Evolutionary conservation across 108 stramenopile species (phyloP).

Genomic region (Cyclotella baltica): DNA sequence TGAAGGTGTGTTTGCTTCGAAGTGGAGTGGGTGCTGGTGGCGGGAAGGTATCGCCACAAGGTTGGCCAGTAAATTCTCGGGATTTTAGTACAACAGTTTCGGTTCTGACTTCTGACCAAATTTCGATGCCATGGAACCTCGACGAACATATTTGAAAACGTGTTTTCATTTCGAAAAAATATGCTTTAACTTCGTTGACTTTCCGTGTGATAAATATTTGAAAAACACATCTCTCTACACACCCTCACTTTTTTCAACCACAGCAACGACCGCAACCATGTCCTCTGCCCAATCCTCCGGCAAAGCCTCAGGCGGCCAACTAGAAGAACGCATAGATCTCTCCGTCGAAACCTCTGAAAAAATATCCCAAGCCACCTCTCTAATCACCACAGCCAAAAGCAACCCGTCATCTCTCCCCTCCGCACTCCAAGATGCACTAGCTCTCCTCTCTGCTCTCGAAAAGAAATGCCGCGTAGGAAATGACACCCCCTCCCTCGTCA

Average conservation of each 20-base stretch:
- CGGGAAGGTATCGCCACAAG: too few relatives aligned
- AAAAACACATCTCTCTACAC: not conserved
- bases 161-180: too few relatives aligned
- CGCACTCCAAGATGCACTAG: conserved; percentile 50
- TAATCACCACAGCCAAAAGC: conserved; percentile 34
- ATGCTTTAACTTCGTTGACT: not conserved
- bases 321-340: conserved; percentile 88
- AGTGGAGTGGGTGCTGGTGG: too few relatives aligned
- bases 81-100: too few relatives aligned
- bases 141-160: too few relatives aligned
- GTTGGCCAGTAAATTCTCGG: too few relatives aligned
- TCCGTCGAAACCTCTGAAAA: conserved; percentile 81
- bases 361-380: conserved; percentile 66
- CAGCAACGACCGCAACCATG: conserved; percentile 1
- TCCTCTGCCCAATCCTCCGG: conserved; percentile 56
- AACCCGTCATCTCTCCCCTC: conserved; percentile 27
- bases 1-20: too few relatives aligned
- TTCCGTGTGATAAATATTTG: not conserved
- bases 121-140: too few relatives aligned
- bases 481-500: conserved; percentile 75
- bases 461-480: conserved; percentile 89
- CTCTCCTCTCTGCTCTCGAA: conserved; percentile 79
- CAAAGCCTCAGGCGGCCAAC: conserved; percentile 77
- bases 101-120: too few relatives aligned
- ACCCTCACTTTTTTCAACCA: not conserved